Evolutionary conservation across 1,284 basidiomycete species (phyloP).

Genomic region (Malassezia restricta): DNA sequence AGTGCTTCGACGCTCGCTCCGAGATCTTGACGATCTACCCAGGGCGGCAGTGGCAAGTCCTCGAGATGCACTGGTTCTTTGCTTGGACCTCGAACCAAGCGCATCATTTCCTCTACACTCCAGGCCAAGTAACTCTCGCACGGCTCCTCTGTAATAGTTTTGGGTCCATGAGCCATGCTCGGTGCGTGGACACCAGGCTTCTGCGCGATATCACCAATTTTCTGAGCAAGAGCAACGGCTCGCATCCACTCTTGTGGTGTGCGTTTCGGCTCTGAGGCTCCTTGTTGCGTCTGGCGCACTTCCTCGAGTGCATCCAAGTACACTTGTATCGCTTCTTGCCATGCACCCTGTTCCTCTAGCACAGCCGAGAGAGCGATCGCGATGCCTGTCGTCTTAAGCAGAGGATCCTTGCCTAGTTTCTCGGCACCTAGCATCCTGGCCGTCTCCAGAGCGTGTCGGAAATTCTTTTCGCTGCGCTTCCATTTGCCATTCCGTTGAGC

Average conservation of each 20-base stretch:
- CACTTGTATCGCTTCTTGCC: conserved; percentile 20
- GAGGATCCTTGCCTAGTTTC: conserved; percentile 16
- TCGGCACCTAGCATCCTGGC: conserved; percentile 17
- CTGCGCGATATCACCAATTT: conserved; percentile 31
- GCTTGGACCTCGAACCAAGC: conserved; percentile 11
- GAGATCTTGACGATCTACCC: conserved; percentile 39
- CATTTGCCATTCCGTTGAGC: conserved; percentile 36
- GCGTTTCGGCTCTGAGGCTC: background rate
- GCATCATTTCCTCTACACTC: conserved; percentile 43
- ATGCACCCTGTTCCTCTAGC: conserved; percentile 31
- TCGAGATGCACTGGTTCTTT: conserved; percentile 22
- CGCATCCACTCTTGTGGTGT: conserved; percentile 28
- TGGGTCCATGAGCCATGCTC: conserved; percentile 9
- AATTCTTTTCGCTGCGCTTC: conserved; percentile 27
- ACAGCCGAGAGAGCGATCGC: conserved; percentile 38
- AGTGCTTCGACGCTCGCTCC: conserved; percentile 43
- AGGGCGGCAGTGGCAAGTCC: conserved; percentile 43
- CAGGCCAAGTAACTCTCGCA: conserved; percentile 42
- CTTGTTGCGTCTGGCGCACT: conserved; percentile 19
- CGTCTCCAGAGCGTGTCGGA: conserved; percentile 30
- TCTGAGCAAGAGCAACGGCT: conserved; percentile 35
- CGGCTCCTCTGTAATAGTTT: conserved; percentile 17
- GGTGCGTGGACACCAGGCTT: conserved; percentile 18
- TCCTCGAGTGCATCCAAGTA: conserved; percentile 35
- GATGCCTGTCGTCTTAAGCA: conserved; percentile 44